Evolutionary conservation across 306 rosid genomes (phyloP).

Genomic region (Cicer arietinum): DNA sequence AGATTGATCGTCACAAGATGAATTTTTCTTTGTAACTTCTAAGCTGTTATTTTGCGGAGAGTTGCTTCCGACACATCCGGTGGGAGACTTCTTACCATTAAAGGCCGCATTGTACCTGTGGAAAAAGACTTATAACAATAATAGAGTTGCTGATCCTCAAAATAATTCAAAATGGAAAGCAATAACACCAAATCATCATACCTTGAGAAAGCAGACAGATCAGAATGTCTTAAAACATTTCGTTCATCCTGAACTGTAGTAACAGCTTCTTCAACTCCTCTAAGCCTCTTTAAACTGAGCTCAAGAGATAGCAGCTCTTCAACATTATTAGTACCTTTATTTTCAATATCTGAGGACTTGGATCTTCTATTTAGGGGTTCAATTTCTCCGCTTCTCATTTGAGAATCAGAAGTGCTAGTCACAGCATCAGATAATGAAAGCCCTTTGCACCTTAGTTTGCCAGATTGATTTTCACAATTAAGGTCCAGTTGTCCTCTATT

Average conservation of each 20-base stretch:
- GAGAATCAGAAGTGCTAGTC: constrained; percentile 53
- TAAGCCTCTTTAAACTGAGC: constrained; percentile 80
- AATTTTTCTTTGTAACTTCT: constrained; percentile 61
- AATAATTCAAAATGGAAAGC: constrained; percentile 33
- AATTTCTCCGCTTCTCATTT: constrained; percentile 57
- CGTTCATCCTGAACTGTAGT: constrained; percentile 64
- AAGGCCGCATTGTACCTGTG: constrained; percentile 71
- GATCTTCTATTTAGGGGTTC: constrained; percentile 54
- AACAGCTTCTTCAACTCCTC: constrained; percentile 65
- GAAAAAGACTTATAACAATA: constrained; percentile 16
- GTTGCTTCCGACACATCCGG: constrained; percentile 70
- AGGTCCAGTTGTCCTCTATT: constrained; percentile 57
- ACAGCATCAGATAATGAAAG: constrained; percentile 54
- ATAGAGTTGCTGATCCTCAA: constrained; percentile 9
- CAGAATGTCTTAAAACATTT: constrained; percentile 76
- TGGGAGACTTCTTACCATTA: constrained; percentile 66
- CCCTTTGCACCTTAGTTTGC: constrained; percentile 58
- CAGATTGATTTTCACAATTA: constrained; percentile 57
- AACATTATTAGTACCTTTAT: constrained; percentile 49
- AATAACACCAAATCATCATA: constrained; percentile 42
- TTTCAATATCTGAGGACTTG: constrained; percentile 51
- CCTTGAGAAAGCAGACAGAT: constrained; percentile 88
- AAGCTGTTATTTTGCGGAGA: constrained; percentile 58
- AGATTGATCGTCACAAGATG: constrained; percentile 59
- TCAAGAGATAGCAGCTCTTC: constrained; percentile 68